Base-by-base conservation (phyloP, 371 early-diverging fungal species). In the Dentiscutata heterogama region DNA sequence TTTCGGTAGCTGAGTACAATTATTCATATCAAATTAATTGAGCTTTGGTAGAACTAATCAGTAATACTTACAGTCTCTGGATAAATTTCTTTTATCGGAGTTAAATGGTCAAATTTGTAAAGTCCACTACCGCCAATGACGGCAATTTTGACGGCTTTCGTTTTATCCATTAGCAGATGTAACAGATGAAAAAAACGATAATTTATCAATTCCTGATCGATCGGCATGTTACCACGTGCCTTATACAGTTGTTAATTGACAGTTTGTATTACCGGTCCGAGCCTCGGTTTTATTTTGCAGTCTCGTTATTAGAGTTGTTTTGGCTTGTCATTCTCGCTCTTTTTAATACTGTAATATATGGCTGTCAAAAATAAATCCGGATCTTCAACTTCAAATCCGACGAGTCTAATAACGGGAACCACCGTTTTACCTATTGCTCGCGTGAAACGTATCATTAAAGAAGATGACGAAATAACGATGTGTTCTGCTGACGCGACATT, bases 121-220 rank as follows among this genome's bases (percentile, higher is more conserved):
- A 99, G 95, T 61, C 99, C 99, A 42, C 94, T 94, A 64, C 98
- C 99, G 74, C 98, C 99, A 82, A 98, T 98, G 80, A 98, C 91
- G 78, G 93, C 99, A 84, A 98, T 92, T 85, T 94, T 92, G 83
- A 96, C 92, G 83, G 92, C 91, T 72, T 87, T 86, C 63, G 72
- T 51, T 4, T n/a, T 46, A 42, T 78, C 39, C 83, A 71, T 74
- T 50, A 42, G 13, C 8, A 14, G n/a, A n/a, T n/a, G n/a, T n/a
- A n/a, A 27, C 13, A 11, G 56, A 56, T 20, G 16, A 56, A 56
- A 56, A 16, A 14, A n/a, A n/a, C 60, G n/a, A 58, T 58, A n/a
- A 58, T 58, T 20, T 54, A 54, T 18, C 2, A 54, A 54, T 31
- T 31, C 3, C 35, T 35, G 0, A 5, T 35, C 35, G 35, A 35